A percentile compares a stretch with the other conserved stretches of the same genome.
phyloP scores from a whole-genome alignment of 2,329 filamentous ascomycete genomes.

The Leptographium galeiforme region DNA sequence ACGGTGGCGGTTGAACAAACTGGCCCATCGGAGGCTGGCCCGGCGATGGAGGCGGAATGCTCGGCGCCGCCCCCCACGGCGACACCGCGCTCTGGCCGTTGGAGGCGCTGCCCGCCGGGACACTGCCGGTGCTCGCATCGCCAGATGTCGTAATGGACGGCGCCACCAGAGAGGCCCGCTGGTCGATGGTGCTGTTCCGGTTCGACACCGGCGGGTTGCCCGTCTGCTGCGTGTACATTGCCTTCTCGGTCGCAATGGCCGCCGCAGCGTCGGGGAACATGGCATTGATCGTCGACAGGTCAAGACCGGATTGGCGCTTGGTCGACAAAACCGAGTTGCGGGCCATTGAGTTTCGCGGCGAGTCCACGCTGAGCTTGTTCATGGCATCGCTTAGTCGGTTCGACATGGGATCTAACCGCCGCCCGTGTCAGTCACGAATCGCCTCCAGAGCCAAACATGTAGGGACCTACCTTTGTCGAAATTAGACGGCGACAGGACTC shows the following conservation, averaged over 20 bases:
- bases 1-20: slow-evolving; percentile 71
- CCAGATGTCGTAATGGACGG: slow-evolving; percentile 61
- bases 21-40: slow-evolving; percentile 84
- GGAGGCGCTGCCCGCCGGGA: slow-evolving; percentile 45
- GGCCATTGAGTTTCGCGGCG: slow-evolving; percentile 72
- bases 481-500: slow-evolving; percentile 83
- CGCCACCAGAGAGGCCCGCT: slow-evolving; percentile 59
- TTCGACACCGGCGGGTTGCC: slow-evolving; percentile 83
- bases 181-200: slow-evolving; percentile 76
- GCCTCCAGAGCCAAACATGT: not conserved
- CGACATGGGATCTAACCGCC: slow-evolving; percentile 73
- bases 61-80: slow-evolving; percentile 57
- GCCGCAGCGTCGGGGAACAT: slow-evolving; percentile 99
- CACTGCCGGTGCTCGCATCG: slow-evolving; percentile 44
- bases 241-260: slow-evolving; percentile 96
- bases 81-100: slow-evolving; percentile 58
- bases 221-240: slow-evolving; percentile 90
- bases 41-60: slow-evolving; percentile 62
- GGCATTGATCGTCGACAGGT: slow-evolving; percentile 85
- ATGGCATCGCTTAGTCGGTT: slow-evolving; percentile 92
- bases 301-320: slow-evolving; percentile 90
- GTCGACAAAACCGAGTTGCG: slow-evolving; percentile 67
- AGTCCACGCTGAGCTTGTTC: slow-evolving; percentile 83
- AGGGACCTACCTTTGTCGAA: slow-evolving; percentile 74
- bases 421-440: slow-evolving; percentile 11